Evolutionary conservation across 2,329 filamentous ascomycete genomes (phyloP), one percentile per base, ranked within the genome.

Genomic region (Cryphonectria parasitica): DNA sequence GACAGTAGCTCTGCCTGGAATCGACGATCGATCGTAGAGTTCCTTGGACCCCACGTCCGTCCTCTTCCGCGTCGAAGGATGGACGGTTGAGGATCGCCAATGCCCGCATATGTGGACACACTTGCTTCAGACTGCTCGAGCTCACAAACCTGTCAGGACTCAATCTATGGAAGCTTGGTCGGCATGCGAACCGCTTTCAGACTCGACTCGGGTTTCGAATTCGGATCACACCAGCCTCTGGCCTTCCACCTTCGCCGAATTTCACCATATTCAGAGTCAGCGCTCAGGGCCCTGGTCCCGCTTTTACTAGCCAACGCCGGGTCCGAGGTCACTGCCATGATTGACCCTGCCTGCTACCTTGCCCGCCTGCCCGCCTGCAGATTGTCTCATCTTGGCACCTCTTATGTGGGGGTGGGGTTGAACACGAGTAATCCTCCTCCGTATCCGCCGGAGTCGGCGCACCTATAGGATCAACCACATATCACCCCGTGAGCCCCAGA

Each of bases 181-280:
- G 54, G 54, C 54, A 58, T 58, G 54, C 28, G 54, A 31, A 58
- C 28, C 25, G 34, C 28, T 17, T 8, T 7, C 5, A 58, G 54
- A 19, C 54, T 31, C 54, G 17, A 31, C 25, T 58, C 54, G 54
- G 54, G 52, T 7, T 56, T 56, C 13, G 25, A 56, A 11, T 25
- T 56, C 52, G 52, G 52, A 56, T 17, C n/a, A 19, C 52, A 56
- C 54, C 54, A 58, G 25, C 54, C 54, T 31, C 15, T 31, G 15
- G 8, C 39, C 58, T n/a, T n/a, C n/a, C 58, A 36, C 22, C 58
- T 61, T 61, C 58, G 58, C 58, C 58, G 58, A 61, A 61, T n/a
- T 39, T n/a, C 19, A 39, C 58, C 58, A 39, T 19, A 39, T 61
- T 25, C 19, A 7, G 58, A 61, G 31, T 31, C 58, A 61, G 54